Evolutionary conservation across 306 rosid genomes (phyloP).

Genomic region (Citrullus mucosospermus): DNA sequence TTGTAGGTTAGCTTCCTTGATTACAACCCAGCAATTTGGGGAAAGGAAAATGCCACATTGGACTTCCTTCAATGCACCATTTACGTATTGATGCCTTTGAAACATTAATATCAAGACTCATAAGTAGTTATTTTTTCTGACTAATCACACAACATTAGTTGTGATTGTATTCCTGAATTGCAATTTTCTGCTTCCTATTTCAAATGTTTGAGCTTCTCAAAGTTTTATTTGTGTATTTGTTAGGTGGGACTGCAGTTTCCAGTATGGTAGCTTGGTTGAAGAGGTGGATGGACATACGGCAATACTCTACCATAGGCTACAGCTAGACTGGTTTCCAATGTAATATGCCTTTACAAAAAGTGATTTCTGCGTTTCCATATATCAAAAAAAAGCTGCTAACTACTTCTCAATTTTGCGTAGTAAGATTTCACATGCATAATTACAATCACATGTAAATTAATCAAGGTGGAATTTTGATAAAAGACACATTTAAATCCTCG

Average conservation of each 20-base stretch:
- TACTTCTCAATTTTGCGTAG: neutral
- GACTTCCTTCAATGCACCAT: neutral
- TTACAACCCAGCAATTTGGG: neutral
- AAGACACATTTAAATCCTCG: neutral
- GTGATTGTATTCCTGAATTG: neutral
- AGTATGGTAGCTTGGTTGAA: conserved; percentile 85
- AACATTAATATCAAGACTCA: neutral
- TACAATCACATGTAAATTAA: neutral
- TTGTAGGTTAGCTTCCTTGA: neutral
- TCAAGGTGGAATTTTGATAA: neutral
- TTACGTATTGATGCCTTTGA: neutral
- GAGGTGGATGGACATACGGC: conserved; percentile 99
- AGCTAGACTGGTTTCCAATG: conserved; percentile 96
- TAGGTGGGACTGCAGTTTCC: conserved; percentile 99
- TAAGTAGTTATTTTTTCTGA: neutral
- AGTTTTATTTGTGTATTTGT: conserved; percentile 13
- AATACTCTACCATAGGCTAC: conserved; percentile 89
- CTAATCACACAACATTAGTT: neutral
- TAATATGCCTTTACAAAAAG: conserved; percentile 17
- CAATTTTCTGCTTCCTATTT: neutral
- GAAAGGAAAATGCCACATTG: neutral
- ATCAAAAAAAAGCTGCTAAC: neutral
- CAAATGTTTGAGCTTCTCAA: neutral
- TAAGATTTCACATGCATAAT: neutral
- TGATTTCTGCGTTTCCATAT: neutral